Base-by-base conservation (phyloP, 2,329 filamentous ascomycete species). In the Colletotrichum sp. region DNA sequence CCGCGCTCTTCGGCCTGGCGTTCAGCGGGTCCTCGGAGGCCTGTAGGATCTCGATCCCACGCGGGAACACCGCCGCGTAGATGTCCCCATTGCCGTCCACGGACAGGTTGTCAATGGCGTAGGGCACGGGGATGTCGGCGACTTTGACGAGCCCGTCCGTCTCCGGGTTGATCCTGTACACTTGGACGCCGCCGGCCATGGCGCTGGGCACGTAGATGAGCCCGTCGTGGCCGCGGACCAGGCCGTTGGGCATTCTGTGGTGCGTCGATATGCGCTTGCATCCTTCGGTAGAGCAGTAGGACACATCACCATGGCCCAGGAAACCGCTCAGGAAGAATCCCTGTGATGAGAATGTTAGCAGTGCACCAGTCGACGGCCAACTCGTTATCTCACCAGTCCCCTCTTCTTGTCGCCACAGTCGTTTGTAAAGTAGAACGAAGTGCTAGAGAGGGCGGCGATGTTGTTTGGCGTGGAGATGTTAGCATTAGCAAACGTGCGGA, bases 141-240 rank as follows among this genome's bases (percentile, higher is more conserved):
- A 81, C 21, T 32, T 77, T 78, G 18, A 62, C 60, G 4, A 81
- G 74, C 13, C 63, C 77, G 52, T 76, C 63, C n/a, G 77, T 55
- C 12, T 70, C 63, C 15, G 63, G 16, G 10, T 57, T 39, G 5
- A 72, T 32, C 9, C 52, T 55, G 73, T 75, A 79, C 26, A 79
- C 79, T 8, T 77, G 75, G 6, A 84, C 59, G 6, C 36, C 78
- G 0, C 81, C 81, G 0, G 72, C 57, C 3, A 81, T 63, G 0
- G 81, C 79, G 71, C 79, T 80, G 0, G 84, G 84, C 2, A 85
- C 79, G 60, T 84, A 86, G 12, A 86, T 44, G 0, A 80, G 78
- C 7, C 80, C 81, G 16, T 82, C 80, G 8, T 71, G 73, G 26
- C 78, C 79, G 3, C 32, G 77, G 1, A 72, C 73, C 3, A 85